A percentile compares a stretch with the other conserved stretches of the same genome.
These are phyloP conservation scores for Collybia mongolica DNA, from an alignment of 768 basidiomycete species.

Conservation along the genomic window DNA sequence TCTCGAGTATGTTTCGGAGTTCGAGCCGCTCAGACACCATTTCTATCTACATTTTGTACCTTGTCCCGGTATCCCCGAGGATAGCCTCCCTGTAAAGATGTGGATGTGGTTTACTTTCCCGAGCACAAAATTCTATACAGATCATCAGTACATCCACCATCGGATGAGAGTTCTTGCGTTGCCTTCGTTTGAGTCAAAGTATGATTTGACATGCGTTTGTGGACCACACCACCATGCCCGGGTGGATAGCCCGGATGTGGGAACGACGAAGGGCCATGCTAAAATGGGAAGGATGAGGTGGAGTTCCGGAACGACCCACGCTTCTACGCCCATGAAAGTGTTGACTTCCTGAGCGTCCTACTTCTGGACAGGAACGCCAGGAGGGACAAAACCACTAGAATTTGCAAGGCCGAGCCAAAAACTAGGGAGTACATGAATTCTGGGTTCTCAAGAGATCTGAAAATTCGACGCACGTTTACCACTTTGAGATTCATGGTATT, in stretches of 20 bases:
- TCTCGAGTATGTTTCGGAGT: too few species aligned
- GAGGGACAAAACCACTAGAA: conserved; percentile 32
- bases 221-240: not conserved
- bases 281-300: not conserved
- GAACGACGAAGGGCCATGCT: not conserved
- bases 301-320: conserved; percentile 15
- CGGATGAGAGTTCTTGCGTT: too few species aligned
- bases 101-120: too few species aligned
- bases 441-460: not conserved
- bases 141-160: too few species aligned
- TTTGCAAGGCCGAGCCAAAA: conserved; percentile 56
- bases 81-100: too few species aligned
- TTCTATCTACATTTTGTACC: too few species aligned
- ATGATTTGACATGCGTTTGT: too few species aligned
- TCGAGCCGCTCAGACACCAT: too few species aligned
- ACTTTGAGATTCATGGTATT: conserved; percentile 45
- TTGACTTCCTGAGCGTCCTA: conserved; percentile 24
- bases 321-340: conserved; percentile 26
- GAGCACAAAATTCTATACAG: too few species aligned
- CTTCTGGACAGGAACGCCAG: conserved; percentile 19
- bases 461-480: conserved; percentile 42
- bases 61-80: too few species aligned
- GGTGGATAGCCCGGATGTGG: not conserved
- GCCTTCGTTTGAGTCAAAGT: too few species aligned
- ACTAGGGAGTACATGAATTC: conserved; percentile 22